Base-by-base conservation (phyloP, 768 basidiomycete genomes). In the Imleria badia region DNA sequence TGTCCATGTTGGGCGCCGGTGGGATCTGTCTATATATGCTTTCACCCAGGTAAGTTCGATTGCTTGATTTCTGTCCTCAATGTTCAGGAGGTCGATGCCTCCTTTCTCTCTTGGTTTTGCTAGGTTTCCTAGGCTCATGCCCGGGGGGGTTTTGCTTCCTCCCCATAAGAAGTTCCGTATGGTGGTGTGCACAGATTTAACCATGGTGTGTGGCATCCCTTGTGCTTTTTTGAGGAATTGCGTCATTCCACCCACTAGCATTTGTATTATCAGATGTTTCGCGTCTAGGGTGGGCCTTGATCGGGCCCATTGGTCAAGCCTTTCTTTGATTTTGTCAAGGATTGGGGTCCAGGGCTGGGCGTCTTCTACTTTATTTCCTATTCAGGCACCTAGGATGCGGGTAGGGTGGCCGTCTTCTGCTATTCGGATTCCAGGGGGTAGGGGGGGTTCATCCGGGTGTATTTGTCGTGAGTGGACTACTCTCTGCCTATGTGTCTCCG, bases 171-270 rank as follows among this genome's bases (percentile, higher is more conserved):
- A n/a, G n/a, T n/a, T n/a, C n/a, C n/a, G n/a, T n/a, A n/a, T n/a
- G n/a, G n/a, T n/a, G n/a, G n/a, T n/a, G n/a, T n/a, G n/a, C n/a
- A n/a, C n/a, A n/a, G n/a, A n/a, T n/a, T n/a, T n/a, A n/a, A n/a
- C n/a, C n/a, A n/a, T n/a, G n/a, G n/a, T n/a, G n/a, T n/a, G n/a
- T n/a, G n/a, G n/a, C n/a, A n/a, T n/a, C n/a, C n/a, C n/a, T n/a
- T 72, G 72, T 0, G 70, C 71, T 17, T 56, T 58, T 0, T 66
- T 66, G 0, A 72, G 62, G 60, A 69, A 75, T 53, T 75, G 73
- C 0, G 70, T 66, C 52, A 64, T 60, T 0, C 63, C 67, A 0
- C 68, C 68, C 0, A 68, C 45, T 0, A 45, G 43, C 43, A 67
- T 62, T 39, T 72, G 67, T 0, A 66, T 20, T 0, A 70, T 67